A percentile compares a stretch with the other conserved stretches of the same genome.
Conservation (phyloP, 129 eudicot genomes). For the Artemisia argyi region DNA sequence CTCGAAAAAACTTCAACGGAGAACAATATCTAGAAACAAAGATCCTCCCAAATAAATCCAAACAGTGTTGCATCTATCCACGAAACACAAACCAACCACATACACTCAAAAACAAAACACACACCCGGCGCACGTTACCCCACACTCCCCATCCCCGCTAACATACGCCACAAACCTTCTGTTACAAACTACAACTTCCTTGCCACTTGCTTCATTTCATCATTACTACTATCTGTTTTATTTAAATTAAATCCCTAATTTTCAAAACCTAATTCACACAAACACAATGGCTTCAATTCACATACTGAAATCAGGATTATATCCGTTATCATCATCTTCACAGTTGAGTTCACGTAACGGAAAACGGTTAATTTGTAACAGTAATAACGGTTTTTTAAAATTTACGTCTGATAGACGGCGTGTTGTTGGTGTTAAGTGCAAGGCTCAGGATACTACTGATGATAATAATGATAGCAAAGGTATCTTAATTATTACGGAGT, state of each 20-base stretch:
- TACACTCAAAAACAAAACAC: constrained; percentile 17
- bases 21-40: not conserved
- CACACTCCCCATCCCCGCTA: constrained; percentile 17
- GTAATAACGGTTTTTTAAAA: constrained; percentile 28
- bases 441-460: constrained; percentile 42
- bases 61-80: constrained; percentile 28
- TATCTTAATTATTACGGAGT: constrained; percentile 24
- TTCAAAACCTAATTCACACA: not conserved
- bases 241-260: not conserved
- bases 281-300: constrained; percentile 59
- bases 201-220: constrained; percentile 26
- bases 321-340: constrained; percentile 45
- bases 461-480: constrained; percentile 57
- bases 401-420: constrained; percentile 34
- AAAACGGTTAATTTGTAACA: constrained; percentile 27
- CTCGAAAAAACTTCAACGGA: too few species aligned
- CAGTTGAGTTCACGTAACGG: constrained; percentile 2
- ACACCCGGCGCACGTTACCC: constrained; percentile 50
- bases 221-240: too few species aligned
- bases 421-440: constrained; percentile 44
- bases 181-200: constrained; percentile 23
- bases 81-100: constrained; percentile 39
- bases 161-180: constrained; percentile 38
- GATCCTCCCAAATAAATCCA: too few species aligned
- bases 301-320: constrained; percentile 45